Percentiles rank a stretch among this genome's conserved stretches.
phyloP scores from a whole-genome alignment of 2,329 filamentous ascomycete genomes.

The Penicillium oxalicum region DNA sequence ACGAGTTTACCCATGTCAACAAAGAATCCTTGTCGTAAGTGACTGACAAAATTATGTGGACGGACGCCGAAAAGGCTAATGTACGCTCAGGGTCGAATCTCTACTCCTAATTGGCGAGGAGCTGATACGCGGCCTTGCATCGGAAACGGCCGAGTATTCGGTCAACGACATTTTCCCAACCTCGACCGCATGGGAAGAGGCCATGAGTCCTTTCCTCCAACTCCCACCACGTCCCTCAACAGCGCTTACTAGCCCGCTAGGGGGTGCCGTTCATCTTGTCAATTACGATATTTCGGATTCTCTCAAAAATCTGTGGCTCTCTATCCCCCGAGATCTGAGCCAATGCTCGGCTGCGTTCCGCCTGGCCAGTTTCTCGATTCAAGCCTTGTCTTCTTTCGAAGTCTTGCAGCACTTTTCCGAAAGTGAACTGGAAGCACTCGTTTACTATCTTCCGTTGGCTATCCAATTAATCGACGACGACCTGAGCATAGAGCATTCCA shows the following conservation, averaged over 20 bases:
- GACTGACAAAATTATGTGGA: too few species aligned
- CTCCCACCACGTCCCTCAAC: slow-evolving; percentile 50
- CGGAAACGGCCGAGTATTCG: slow-evolving; percentile 23
- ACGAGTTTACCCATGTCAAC: slow-evolving; percentile 44
- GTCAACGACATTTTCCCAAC: slow-evolving; percentile 56
- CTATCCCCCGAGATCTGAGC: slow-evolving; percentile 55
- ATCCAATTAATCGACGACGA: slow-evolving; percentile 56
- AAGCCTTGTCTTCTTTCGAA: slow-evolving; percentile 48
- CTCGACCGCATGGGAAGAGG: slow-evolving; percentile 57
- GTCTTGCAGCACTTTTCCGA: slow-evolving; percentile 28
- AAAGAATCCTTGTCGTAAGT: slow-evolving; percentile 43
- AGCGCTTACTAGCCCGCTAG: slow-evolving; percentile 66
- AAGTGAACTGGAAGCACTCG: slow-evolving; percentile 36
- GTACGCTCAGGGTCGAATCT: slow-evolving; percentile 48
- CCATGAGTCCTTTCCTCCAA: slow-evolving; percentile 51
- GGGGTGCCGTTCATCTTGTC: slow-evolving; percentile 63
- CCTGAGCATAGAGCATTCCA: slow-evolving; percentile 50
- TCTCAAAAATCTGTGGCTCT: slow-evolving; percentile 22
- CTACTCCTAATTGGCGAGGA: slow-evolving; percentile 51
- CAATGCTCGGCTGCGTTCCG: slow-evolving; percentile 68
- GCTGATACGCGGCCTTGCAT: slow-evolving; percentile 34
- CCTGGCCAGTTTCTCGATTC: slow-evolving; percentile 64
- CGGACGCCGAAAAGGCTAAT: slow-evolving; percentile 14
- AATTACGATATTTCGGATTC: slow-evolving; percentile 25
- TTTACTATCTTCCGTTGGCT: slow-evolving; percentile 49